Conservation (phyloP, 2,329 filamentous ascomycete species). For the Claviceps sp. region DNA sequence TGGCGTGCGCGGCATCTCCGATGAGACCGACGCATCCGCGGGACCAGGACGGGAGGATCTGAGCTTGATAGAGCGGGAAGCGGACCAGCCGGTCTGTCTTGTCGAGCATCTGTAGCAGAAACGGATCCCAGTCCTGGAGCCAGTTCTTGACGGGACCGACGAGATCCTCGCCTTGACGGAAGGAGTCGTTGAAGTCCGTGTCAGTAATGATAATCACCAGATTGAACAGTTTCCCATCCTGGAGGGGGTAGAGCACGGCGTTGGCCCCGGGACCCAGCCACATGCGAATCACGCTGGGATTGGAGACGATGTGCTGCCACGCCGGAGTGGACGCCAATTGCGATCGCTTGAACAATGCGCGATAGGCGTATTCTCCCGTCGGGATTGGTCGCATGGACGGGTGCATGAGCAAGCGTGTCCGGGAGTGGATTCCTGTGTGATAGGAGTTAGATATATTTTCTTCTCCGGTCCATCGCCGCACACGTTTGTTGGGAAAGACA, state of each 20-base stretch:
- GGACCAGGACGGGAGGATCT: constrained; percentile 4
- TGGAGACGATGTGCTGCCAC: neutral
- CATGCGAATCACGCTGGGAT: neutral
- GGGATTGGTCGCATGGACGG: neutral
- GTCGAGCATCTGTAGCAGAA: constrained; percentile 4
- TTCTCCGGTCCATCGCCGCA: neutral
- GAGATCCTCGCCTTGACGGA: neutral
- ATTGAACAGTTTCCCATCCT: constrained; percentile 3
- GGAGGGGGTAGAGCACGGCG: constrained; percentile 6
- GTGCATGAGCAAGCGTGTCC: constrained; percentile 5
- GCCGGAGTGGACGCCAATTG: constrained; percentile 3
- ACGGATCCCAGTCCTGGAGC: constrained; percentile 5
- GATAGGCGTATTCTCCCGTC: constrained; percentile 7
- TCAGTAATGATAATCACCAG: constrained; percentile 4
- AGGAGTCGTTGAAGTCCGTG: constrained; percentile 2
- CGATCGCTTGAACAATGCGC: constrained; percentile 2
- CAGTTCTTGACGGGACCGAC: neutral
- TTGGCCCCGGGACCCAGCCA: constrained; percentile 6
- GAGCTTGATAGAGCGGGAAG: constrained; percentile 6
- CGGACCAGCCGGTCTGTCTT: constrained; percentile 2
- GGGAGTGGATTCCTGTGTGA: constrained; percentile 5
- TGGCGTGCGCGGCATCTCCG: constrained; percentile 11
- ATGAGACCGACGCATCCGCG: constrained; percentile 7
- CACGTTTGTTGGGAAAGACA: neutral
- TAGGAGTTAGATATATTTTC: neutral